These are phyloP conservation scores for Intubia oerlemansii DNA, from an alignment of 2,329 filamentous ascomycete species.

Conservation along the genomic window DNA sequence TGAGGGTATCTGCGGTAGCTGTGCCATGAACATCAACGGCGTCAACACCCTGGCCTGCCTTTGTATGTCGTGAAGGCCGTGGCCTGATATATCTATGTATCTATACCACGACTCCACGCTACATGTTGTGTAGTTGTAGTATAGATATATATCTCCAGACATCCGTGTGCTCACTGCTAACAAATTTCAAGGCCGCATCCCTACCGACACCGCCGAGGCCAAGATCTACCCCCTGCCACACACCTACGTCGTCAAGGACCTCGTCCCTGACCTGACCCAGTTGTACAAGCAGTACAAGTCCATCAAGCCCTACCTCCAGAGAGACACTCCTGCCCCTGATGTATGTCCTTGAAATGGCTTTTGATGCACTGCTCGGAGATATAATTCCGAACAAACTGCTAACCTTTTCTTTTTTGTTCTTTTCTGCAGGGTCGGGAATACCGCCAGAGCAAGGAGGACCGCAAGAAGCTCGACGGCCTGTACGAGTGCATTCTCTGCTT, in stretches of 20 bases:
- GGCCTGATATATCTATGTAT: background rate
- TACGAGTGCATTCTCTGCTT: slow-evolving; percentile 99
- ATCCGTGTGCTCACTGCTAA: background rate
- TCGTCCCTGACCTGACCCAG: slow-evolving; percentile 90
- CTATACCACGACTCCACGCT: too few species aligned
- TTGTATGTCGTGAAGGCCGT: slow-evolving; percentile 55
- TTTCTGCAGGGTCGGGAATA: slow-evolving; percentile 59
- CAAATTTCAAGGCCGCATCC: slow-evolving; percentile 66
- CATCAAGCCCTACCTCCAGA: slow-evolving; percentile 95
- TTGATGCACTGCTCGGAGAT: background rate
- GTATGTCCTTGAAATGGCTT: too few species aligned
- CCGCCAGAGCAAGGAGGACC: slow-evolving; percentile 77
- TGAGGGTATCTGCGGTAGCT: slow-evolving; percentile 96
- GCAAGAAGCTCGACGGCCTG: slow-evolving; percentile 89
- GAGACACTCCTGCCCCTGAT: slow-evolving; percentile 63
- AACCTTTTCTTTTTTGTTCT: too few species aligned
- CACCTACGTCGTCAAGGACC: slow-evolving; percentile 97
- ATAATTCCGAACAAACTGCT: background rate
- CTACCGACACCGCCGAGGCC: slow-evolving; percentile 62
- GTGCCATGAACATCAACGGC: slow-evolving; percentile 99
- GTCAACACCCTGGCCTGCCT: slow-evolving; percentile 94
- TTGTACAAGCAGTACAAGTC: slow-evolving; percentile 99
- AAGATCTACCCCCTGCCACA: slow-evolving; percentile 97
- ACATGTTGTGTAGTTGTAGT: too few species aligned
- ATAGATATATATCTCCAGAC: too few species aligned